A percentile compares a stretch with the other conserved stretches of the same genome.
These are phyloP conservation scores for Collybiopsis luxurians DNA, from an alignment of 768 basidiomycete species.

Conservation along the genomic window DNA sequence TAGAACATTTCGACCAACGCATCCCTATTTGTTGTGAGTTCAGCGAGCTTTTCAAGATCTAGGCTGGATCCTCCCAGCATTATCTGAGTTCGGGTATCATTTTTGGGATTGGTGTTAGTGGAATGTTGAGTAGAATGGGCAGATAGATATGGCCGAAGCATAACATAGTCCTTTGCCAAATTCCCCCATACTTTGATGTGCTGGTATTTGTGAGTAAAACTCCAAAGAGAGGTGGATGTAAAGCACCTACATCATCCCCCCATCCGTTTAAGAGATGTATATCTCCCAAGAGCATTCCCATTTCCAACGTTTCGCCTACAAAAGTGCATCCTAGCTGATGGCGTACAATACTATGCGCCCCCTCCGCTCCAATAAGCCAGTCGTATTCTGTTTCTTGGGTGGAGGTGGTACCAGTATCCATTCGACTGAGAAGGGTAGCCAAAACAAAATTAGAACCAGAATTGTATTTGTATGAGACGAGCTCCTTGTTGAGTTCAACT, in stretches of 20 bases:
- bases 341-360: slow-evolving; percentile 13
- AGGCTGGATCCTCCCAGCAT: background rate
- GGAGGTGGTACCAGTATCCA: background rate
- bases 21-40: background rate
- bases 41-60: background rate
- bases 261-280: slow-evolving; percentile 2
- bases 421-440: slow-evolving; percentile 25
- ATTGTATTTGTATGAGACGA: too few relatives aligned
- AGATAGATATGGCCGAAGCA: background rate
- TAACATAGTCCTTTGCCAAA: background rate
- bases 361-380: slow-evolving; percentile 14
- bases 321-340: slow-evolving; percentile 14
- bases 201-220: background rate
- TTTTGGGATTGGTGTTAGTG: background rate
- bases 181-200: slow-evolving; percentile 1
- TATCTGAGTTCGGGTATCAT: background rate
- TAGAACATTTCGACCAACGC: background rate
- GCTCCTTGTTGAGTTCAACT: too few relatives aligned
- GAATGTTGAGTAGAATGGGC: background rate
- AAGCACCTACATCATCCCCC: background rate
- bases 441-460: slow-evolving; percentile 33
- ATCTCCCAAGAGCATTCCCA: slow-evolving; percentile 6
- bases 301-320: slow-evolving; percentile 7
- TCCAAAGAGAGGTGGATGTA: background rate
- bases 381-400: background rate